phyloP scores from a whole-genome alignment of 176 grass and related monocot genomes.

The Phragmites australis region DNA sequence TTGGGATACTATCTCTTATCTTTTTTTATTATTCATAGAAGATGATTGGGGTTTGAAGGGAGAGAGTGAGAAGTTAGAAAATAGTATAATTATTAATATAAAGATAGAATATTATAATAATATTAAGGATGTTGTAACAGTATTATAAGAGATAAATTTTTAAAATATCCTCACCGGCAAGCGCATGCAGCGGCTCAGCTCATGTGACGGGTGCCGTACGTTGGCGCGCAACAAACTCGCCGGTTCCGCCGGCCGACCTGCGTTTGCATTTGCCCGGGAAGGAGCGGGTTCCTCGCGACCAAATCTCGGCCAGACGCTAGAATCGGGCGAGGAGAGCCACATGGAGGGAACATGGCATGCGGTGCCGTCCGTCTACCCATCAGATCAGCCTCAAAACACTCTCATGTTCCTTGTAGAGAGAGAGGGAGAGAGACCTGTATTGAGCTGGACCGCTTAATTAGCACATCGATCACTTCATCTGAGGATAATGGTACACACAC shows the following conservation, averaged over 20 bases:
- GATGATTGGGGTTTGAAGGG: too few species aligned
- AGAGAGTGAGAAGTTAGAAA: too few species aligned
- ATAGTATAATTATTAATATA: too few species aligned
- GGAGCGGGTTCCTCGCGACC: background rate
- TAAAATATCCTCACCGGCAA: too few species aligned
- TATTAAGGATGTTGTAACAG: too few species aligned
- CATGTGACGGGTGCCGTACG: conserved; percentile 1
- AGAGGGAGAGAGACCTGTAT: too few species aligned
- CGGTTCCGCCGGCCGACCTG: background rate
- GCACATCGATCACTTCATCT: background rate
- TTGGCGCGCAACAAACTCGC: background rate
- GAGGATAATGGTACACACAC: background rate
- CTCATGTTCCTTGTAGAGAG: conserved; percentile 4
- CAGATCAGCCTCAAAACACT: conserved; percentile 25
- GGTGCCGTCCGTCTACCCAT: background rate
- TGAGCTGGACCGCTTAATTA: too few species aligned
- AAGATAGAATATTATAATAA: too few species aligned
- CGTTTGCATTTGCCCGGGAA: background rate
- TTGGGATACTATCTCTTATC: too few species aligned
- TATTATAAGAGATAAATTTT: too few species aligned
- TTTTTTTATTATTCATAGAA: too few species aligned
- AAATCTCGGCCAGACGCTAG: conserved; percentile 33
- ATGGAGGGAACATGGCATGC: conserved; percentile 49
- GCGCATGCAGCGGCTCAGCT: background rate
- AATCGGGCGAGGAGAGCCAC: conserved; percentile 21